Base-by-base conservation (phyloP, 164 flowering plant species). In the Berberis vulgaris region DNA sequence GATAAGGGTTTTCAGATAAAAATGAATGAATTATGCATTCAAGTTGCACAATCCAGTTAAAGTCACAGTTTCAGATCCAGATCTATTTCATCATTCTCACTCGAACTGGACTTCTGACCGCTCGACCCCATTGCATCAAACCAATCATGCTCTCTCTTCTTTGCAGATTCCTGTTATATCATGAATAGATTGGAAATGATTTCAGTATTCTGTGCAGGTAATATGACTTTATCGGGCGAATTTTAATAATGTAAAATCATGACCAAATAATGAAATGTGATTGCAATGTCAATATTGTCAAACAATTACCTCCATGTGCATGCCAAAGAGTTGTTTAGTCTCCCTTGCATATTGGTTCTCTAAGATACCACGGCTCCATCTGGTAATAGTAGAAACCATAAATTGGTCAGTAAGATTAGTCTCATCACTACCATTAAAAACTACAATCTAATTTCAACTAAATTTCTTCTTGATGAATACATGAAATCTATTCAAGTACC, bases 41-140 rank as follows among this genome's bases (percentile, higher is more conserved):
- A 4, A 45, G 42, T 54, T 53, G 60, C 63, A 52, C 42, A 59
- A 39, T 9, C 60, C 38, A 6, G 38, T n/a, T 65, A 80, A 54
- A 83, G 78, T 7, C 81, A 86, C 42, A 89, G 72, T 75, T 83
- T 83, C 54, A 89, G 84, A 69, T 89, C 92, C 74, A 89, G 78
- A 71, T 89, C 96, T 60, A 79, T 62, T 45, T 86, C 96, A 64
- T 79, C 80, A 26, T 69, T 62, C 66, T 82, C 87, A 50, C 80
- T 81, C 66, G 86, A 76, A 64, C 79, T 86, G 3, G 86, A 84
- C 60, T 84, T 80, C 44, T 77, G 88, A 71, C 84, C 81, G 72
- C 83, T 75, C 8, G 85, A 86, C 0, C 85, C 83, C 76, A 74
- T 64, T 1, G 81, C 83, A 49, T 67, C 63, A 38, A 70, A 70